phyloP scores from a whole-genome alignment of 805 yeast genomes.

The Myxozyma mucilagina region DNA sequence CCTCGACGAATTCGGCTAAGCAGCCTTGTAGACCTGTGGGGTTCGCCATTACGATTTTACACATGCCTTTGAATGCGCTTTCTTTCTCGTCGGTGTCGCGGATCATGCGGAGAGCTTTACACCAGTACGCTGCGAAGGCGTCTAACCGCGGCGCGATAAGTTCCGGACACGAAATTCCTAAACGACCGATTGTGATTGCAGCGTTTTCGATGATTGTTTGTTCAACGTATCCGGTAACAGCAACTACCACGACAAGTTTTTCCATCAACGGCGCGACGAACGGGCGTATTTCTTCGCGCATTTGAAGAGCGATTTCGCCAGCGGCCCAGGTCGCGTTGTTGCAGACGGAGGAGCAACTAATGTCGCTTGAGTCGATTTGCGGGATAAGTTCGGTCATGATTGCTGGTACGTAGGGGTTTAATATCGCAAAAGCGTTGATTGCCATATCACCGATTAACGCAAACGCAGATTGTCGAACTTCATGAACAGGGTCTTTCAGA shows the following conservation, averaged over 20 bases:
- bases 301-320: conserved; percentile 78
- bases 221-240: conserved; percentile 46
- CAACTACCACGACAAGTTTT: conserved; percentile 55
- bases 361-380: conserved; percentile 55
- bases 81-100: conserved; percentile 87
- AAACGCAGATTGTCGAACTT: conserved; percentile 90
- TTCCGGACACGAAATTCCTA: conserved; percentile 66
- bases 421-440: conserved; percentile 52
- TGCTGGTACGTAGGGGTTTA: conserved; percentile 39
- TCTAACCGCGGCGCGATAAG: conserved; percentile 59
- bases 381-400: conserved; percentile 52
- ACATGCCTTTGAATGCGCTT: conserved; percentile 81
- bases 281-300: conserved; percentile 51
- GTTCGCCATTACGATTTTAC: conserved; percentile 61
- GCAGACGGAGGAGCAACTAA: conserved; percentile 57
- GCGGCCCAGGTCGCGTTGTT: conserved; percentile 93
- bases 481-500: conserved; percentile 72
- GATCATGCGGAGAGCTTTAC: conserved; percentile 61
- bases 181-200: conserved; percentile 84
- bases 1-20: conserved; percentile 56
- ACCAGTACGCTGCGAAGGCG: conserved; percentile 67
- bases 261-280: conserved; percentile 56
- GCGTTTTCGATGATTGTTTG: conserved; percentile 78
- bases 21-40: conserved; percentile 62
- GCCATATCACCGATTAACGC: conserved; percentile 91